These are phyloP conservation scores for Trypanosomatidae sp. DNA, from an alignment of 208 protist genomes.

Conservation along the genomic window DNA sequence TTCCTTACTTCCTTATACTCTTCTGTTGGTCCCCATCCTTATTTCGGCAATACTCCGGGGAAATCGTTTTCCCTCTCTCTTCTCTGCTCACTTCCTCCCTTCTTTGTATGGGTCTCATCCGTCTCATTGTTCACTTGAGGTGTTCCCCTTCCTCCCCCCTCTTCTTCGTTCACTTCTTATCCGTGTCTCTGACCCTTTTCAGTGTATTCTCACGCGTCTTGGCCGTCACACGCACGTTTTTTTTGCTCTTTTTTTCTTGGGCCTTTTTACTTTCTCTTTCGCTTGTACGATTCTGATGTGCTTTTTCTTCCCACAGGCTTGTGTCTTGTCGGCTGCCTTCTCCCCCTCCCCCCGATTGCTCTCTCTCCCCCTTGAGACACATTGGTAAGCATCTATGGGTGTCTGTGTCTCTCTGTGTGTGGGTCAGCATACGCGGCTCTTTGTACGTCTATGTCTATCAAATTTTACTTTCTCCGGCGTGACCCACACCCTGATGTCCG, in stretches of 20 bases:
- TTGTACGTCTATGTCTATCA: not conserved
- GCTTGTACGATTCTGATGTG: not conserved
- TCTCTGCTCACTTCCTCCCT: not conserved
- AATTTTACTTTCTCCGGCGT: not conserved
- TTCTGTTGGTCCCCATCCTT: not conserved
- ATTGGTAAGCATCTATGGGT: not conserved
- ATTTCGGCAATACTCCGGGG: not conserved
- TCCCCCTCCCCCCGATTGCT: not conserved
- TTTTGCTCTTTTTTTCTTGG: not conserved
- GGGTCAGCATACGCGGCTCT: not conserved
- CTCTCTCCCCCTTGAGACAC: not conserved
- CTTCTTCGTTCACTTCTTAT: not conserved
- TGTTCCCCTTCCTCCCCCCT: not conserved
- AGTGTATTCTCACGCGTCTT: not conserved
- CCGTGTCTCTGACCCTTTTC: no score
- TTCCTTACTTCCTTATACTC: slow-evolving; percentile 1
- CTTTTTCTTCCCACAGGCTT: not conserved
- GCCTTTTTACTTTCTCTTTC: not conserved
- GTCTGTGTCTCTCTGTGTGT: not conserved
- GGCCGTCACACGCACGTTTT: not conserved
- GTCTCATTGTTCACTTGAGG: not conserved
- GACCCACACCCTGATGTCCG: not conserved
- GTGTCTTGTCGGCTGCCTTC: no score
- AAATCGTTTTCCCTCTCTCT: not conserved
- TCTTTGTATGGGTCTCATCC: not conserved